phyloP scores from a whole-genome alignment of 2,329 filamentous ascomycete species.

The Ophiosphaerella herpotricha region DNA sequence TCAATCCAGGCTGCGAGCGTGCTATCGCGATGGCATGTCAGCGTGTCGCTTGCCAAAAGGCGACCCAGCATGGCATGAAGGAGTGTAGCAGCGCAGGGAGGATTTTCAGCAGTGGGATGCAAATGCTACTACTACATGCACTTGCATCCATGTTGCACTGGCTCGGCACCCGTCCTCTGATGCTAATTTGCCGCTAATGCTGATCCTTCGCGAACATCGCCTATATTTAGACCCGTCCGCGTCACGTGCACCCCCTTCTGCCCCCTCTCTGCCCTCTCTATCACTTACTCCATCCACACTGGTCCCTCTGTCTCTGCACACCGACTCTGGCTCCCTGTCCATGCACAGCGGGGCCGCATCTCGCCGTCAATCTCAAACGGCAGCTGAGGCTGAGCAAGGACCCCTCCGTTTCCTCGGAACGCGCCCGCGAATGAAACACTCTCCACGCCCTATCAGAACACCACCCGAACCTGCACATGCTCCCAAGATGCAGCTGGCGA shows the following conservation, averaged over 20 bases:
- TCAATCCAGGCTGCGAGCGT: background rate
- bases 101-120: background rate
- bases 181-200: conserved; percentile 6
- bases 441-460: background rate
- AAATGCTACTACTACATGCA: background rate
- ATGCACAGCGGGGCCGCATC: background rate
- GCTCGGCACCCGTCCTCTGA: background rate
- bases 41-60: conserved; percentile 1
- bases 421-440: background rate
- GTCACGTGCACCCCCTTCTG: conserved; percentile 5
- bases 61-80: conserved; percentile 4
- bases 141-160: background rate
- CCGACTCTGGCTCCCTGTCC: background rate
- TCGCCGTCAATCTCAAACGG: conserved; percentile 5
- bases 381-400: conserved; percentile 1
- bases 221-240: conserved; percentile 4
- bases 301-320: background rate
- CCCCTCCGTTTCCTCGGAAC: background rate
- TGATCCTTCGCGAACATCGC: background rate
- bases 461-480: background rate
- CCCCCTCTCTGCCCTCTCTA: background rate
- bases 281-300: background rate
- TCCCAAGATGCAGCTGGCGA: background rate
- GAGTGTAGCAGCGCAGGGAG: background rate
- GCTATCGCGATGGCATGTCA: conserved; percentile 1